Evolutionary conservation across 345 rosid genomes (phyloP).

Genomic region (Bretschneidera sinensis): DNA sequence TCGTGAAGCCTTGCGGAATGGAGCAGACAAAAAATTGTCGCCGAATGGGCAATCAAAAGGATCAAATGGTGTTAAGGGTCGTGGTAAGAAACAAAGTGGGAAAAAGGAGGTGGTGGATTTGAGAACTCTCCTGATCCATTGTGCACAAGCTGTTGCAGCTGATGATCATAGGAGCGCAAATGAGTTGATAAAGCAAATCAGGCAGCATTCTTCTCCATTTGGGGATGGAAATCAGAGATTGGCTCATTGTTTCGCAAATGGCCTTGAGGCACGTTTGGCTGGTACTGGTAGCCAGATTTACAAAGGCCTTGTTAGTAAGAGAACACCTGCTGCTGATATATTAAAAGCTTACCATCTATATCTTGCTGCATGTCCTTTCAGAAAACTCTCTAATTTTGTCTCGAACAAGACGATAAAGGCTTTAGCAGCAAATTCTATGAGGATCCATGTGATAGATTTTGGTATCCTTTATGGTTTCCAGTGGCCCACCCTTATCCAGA

Average conservation of each 20-base stretch:
- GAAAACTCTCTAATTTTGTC: conserved; percentile 61
- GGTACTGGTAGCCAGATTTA: conserved; percentile 73
- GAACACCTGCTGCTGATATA: conserved; percentile 64
- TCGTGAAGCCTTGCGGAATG: conserved; percentile 54
- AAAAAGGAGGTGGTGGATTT: conserved; percentile 77
- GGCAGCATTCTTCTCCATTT: conserved; percentile 67
- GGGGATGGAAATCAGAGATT: conserved; percentile 89
- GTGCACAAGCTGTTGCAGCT: conserved; percentile 86
- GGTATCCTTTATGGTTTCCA: conserved; percentile 92
- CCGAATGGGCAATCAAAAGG: conserved; percentile 40
- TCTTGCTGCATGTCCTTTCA: conserved; percentile 75
- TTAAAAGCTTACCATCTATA: conserved; percentile 75
- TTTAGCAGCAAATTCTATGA: conserved; percentile 39
- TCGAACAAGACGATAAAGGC: conserved; percentile 48
- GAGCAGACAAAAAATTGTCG: conserved; percentile 30
- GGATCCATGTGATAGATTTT: conserved; percentile 84
- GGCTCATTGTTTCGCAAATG: conserved; percentile 78
- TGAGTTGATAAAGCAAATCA: conserved; percentile 73
- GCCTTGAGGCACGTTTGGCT: conserved; percentile 81
- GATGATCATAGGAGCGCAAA: conserved; percentile 57
- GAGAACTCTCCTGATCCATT: conserved; percentile 65
- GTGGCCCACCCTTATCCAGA: conserved; percentile 84
- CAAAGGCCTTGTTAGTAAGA: conserved; percentile 52
- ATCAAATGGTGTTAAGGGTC: conserved; percentile 38
- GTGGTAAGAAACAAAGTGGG: conserved; percentile 43